Base-by-base conservation (phyloP, 768 basidiomycete genomes). In the Astraeus odoratus region DNA sequence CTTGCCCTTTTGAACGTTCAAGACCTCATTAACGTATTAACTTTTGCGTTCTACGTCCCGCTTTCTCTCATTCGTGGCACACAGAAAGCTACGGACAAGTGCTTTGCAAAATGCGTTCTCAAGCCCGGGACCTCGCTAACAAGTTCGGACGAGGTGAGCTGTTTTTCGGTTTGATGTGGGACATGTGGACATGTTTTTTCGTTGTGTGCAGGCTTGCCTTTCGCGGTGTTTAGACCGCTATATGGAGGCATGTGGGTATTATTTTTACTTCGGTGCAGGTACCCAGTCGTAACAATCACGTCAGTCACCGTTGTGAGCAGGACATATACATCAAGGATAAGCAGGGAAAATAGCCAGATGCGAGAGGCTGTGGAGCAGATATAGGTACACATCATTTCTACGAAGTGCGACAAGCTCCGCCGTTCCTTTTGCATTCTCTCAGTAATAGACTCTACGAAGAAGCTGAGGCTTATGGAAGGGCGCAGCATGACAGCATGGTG, bases 51-150 rank as follows among this genome's bases (percentile, higher is more conserved):
- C 27, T 46, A 25, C 39, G 12, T 7, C 15, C 39, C 42, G n/a
- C 27, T 50, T 34, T 9, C 9, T 27, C 39, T 24, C 22, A 16
- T 27, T 36, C 19, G 22, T 29, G n/a, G 13, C 36, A 23, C 26
- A 15, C 55, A 91, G 87, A 88, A 83, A 79, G 74, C 80, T 12
- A 84, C 77, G 50, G 85, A 90, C 46, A 80, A 81, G 53, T 92
- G 88, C 64, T 91, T 72, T 63, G 58, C 69, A 41, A 86, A 86
- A 56, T 92, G 89, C 51, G 69, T 92, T 29, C 73, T 79, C 7
- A 91, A 87, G 54, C 89, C 89, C 0, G 78, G 79, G 9, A 69
- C 72, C 4, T 80, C 83, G 2, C 66, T 90, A 48, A 80, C 81
- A 5, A 68, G 72, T 51, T 78, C 81, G 2, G 88, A 89, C 55